These are phyloP conservation scores for Schizophyllum amplum DNA, from an alignment of 1,284 basidiomycete genomes.

Conservation along the genomic window DNA sequence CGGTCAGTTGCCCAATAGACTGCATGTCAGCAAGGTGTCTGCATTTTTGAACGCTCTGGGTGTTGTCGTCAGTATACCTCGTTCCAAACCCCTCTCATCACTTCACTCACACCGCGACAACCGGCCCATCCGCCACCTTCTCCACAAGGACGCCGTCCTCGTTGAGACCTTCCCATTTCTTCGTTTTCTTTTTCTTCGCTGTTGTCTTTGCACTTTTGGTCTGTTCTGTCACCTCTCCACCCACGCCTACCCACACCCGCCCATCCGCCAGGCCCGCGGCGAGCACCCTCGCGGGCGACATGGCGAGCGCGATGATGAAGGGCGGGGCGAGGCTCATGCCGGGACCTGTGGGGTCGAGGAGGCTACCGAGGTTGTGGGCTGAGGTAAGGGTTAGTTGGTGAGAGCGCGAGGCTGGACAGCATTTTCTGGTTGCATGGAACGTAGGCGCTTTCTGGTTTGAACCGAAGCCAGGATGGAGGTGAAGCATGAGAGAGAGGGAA, in stretches of 20 bases:
- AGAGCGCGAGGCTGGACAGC: too few relatives aligned
- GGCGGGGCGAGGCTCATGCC: conserved; percentile 61
- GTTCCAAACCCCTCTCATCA: conserved; percentile 2
- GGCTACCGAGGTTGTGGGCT: conserved; percentile 22
- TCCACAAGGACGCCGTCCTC: conserved; percentile 34
- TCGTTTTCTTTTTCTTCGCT: conserved; percentile 49
- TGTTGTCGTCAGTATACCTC: neutral
- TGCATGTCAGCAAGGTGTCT: neutral
- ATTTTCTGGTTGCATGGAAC: too few relatives aligned
- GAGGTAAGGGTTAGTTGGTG: too few relatives aligned
- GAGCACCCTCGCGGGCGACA: conserved; percentile 49
- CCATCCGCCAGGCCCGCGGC: conserved; percentile 74
- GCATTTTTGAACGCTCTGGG: neutral
- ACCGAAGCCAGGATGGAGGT: neutral
- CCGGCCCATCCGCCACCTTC: conserved; percentile 59
- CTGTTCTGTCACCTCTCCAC: conserved; percentile 45
- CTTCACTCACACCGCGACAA: conserved; percentile 53
- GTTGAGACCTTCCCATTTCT: conserved; percentile 67
- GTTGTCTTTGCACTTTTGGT: conserved; percentile 21
- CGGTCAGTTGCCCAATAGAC: too few relatives aligned
- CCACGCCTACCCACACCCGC: conserved; percentile 55
- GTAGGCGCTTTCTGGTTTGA: neutral
- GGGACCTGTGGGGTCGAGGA: conserved; percentile 26
- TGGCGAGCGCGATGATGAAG: conserved; percentile 53
- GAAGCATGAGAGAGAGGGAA: too few relatives aligned